Conservation (phyloP, 805 yeast genomes). For the Hanseniaspora singularis region DNA sequence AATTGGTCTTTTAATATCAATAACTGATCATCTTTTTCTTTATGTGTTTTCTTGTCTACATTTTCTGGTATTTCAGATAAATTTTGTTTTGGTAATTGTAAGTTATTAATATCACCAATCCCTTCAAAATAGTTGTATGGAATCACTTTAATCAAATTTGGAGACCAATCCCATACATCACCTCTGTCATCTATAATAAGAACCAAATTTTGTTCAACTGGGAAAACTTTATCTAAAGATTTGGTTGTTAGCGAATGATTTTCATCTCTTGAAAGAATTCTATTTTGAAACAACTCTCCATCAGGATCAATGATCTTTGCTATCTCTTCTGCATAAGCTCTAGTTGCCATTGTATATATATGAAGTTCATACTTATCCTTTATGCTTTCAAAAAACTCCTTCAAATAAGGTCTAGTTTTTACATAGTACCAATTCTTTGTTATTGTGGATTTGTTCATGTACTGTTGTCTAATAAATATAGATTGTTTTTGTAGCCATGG, state of each 20-base stretch:
- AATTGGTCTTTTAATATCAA: slow-evolving; percentile 19
- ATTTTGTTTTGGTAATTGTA: slow-evolving; percentile 54
- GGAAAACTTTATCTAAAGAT: slow-evolving; percentile 75
- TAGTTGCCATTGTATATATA: slow-evolving; percentile 95
- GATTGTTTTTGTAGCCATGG: slow-evolving; percentile 23
- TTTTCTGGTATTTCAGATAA: slow-evolving; percentile 19
- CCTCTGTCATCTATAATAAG: slow-evolving; percentile 95
- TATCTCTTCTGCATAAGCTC: slow-evolving; percentile 80
- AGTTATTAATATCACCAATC: slow-evolving; percentile 91
- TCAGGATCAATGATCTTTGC: slow-evolving; percentile 86
- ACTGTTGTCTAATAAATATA: slow-evolving; percentile 48
- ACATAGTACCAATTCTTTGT: slow-evolving; percentile 73
- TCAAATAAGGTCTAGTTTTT: slow-evolving; percentile 78
- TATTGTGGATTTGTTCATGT: slow-evolving; percentile 36
- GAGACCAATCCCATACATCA: slow-evolving; percentile 97
- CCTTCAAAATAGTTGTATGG: slow-evolving; percentile 96
- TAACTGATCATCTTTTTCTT: slow-evolving; percentile 28
- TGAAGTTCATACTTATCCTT: slow-evolving; percentile 72
- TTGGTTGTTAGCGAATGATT: slow-evolving; percentile 87
- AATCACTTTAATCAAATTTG: slow-evolving; percentile 77
- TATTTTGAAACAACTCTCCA: slow-evolving; percentile 75
- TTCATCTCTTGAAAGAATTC: slow-evolving; percentile 87
- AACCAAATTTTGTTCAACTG: slow-evolving; percentile 93
- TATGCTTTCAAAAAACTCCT: slow-evolving; percentile 55
- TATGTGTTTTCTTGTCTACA: slow-evolving; percentile 29